Conservation (phyloP, 2,329 filamentous ascomycete species). For the Penicillium sp. region DNA sequence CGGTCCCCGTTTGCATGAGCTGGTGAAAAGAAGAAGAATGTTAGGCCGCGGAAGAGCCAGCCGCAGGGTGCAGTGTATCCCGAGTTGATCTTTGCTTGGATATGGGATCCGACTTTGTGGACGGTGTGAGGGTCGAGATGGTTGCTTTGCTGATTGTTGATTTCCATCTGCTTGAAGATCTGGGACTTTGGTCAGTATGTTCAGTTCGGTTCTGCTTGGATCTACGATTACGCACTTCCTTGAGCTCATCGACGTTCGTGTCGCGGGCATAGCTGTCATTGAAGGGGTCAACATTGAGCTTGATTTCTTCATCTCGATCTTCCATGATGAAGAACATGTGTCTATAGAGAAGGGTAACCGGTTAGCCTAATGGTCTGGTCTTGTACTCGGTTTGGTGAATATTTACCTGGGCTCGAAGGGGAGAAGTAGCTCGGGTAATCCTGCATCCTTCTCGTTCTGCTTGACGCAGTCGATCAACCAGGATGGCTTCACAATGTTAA, state of each 20-base stretch:
- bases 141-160: conserved; percentile 15
- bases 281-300: conserved; percentile 65
- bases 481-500: conserved; percentile 68
- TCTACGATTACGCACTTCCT: conserved; percentile 28
- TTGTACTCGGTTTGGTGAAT: conserved; percentile 29
- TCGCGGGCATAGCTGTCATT: conserved; percentile 81
- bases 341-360: conserved; percentile 40
- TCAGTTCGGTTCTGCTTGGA: background rate
- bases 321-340: conserved; percentile 70
- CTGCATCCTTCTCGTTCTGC: conserved; percentile 50
- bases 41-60: conserved; percentile 48
- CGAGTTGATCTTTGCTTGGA: conserved; percentile 43
- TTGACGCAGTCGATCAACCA: conserved; percentile 82
- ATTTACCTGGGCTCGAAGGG: conserved; percentile 55
- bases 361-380: conserved; percentile 2
- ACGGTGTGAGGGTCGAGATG: conserved; percentile 47
- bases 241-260: conserved; percentile 59
- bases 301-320: conserved; percentile 50
- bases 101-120: conserved; percentile 52
- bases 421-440: conserved; percentile 55
- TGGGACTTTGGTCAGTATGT: conserved; percentile 10
- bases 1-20: conserved; percentile 1
- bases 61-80: conserved; percentile 35
- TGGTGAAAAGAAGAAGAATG: conserved; percentile 40
- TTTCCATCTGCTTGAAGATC: conserved; percentile 43